Percentiles rank a stretch among this genome's conserved stretches.
These are phyloP conservation scores for Pouteria glomerata DNA, from an alignment of 148 eudicot genomes.

Conservation along the genomic window DNA sequence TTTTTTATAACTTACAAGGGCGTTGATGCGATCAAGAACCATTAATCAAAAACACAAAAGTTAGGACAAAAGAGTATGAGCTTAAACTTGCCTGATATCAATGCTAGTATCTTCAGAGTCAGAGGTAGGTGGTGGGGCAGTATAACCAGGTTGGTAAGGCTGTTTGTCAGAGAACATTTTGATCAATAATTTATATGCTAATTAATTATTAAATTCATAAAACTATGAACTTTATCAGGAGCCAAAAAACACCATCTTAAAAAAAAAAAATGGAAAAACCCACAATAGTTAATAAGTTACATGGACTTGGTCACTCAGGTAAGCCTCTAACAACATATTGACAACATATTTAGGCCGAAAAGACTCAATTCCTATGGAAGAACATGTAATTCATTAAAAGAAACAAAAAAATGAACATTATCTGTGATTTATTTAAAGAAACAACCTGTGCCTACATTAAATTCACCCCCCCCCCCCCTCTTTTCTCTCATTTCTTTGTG, in stretches of 20 bases:
- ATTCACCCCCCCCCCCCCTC: no score
- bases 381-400: conserved; percentile 2
- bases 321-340: background rate
- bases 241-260: background rate
- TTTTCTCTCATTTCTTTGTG: background rate
- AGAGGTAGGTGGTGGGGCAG: conserved; percentile 60
- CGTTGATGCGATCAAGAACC: background rate
- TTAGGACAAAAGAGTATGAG: background rate
- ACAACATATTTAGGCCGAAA: background rate
- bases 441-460: background rate
- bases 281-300: background rate
- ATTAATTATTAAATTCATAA: background rate
- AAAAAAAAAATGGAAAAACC: background rate
- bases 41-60: background rate
- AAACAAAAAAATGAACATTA: background rate
- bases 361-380: background rate
- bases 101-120: conserved; percentile 56
- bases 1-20: background rate
- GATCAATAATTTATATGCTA: background rate
- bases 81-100: conserved; percentile 60
- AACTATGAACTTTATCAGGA: background rate
- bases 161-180: conserved; percentile 23
- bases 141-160: conserved; percentile 79
- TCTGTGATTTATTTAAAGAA: background rate
- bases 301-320: background rate